These are phyloP conservation scores for Lentinula sp. DNA, from an alignment of 768 basidiomycete species.

Conservation along the genomic window DNA sequence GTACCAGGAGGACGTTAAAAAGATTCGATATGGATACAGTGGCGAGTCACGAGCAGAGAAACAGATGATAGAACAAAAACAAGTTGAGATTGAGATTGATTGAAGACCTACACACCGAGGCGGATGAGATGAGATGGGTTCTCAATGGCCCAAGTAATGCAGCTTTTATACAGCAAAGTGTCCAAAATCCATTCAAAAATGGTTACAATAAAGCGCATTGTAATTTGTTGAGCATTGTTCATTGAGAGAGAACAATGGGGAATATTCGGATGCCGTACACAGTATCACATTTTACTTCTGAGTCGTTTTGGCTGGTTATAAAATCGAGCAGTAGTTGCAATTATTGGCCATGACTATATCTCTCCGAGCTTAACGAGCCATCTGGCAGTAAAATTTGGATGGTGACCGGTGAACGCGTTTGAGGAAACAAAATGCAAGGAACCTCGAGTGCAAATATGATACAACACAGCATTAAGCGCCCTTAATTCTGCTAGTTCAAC, in stretches of 20 bases:
- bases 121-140: not conserved
- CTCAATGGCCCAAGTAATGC: not conserved
- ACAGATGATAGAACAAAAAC: not conserved
- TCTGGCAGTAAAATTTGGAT: too few species aligned
- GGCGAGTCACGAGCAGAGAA: not conserved
- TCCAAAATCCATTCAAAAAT: not conserved
- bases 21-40: slow-evolving; percentile 2
- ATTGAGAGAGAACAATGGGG: slow-evolving; percentile 1
- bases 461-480: too few species aligned
- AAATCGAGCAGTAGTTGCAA: too few species aligned
- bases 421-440: too few species aligned
- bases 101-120: not conserved
- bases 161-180: not conserved
- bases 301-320: too few species aligned
- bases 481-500: too few species aligned
- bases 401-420: too few species aligned
- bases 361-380: too few species aligned
- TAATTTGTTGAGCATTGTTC: not conserved
- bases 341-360: too few species aligned
- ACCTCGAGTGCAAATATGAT: too few species aligned
- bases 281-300: too few species aligned
- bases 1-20: not conserved
- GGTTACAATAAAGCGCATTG: not conserved
- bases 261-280: not conserved
- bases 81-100: not conserved